Conservation (phyloP, 257 asterid genomes). For the Thymus mandschuricus region DNA sequence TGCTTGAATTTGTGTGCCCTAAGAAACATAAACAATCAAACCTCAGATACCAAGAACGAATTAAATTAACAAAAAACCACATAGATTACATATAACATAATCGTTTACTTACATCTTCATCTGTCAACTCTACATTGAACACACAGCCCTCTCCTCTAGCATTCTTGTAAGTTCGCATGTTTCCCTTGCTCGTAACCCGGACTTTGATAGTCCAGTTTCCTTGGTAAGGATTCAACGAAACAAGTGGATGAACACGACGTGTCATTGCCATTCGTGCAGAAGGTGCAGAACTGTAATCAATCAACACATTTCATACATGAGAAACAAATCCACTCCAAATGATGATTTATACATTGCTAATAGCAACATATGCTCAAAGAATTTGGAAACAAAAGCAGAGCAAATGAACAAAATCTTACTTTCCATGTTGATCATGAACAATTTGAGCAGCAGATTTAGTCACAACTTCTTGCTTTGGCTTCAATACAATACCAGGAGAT, state of each 20-base stretch:
- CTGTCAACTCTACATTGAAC: slow-evolving; percentile 95
- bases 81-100: neutral
- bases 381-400: neutral
- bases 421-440: slow-evolving; percentile 72
- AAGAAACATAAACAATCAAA: slow-evolving; percentile 25
- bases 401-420: slow-evolving; percentile 45
- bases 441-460: slow-evolving; percentile 90
- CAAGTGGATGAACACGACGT: slow-evolving; percentile 82
- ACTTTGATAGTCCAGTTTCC: slow-evolving; percentile 94
- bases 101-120: slow-evolving; percentile 76
- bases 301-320: slow-evolving; percentile 4
- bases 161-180: slow-evolving; percentile 72
- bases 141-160: slow-evolving; percentile 95
- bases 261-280: slow-evolving; percentile 86
- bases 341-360: neutral
- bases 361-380: neutral
- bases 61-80: neutral
- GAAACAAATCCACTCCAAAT: neutral
- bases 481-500: slow-evolving; percentile 42
- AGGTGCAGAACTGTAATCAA: slow-evolving; percentile 72
- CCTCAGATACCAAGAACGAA: neutral
- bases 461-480: slow-evolving; percentile 69
- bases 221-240: slow-evolving; percentile 89
- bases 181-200: slow-evolving; percentile 81
- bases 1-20: slow-evolving; percentile 99